Percentiles rank a stretch among this genome's conserved stretches.
Conservation (phyloP, 2,329 filamentous ascomycete species). For the Fusarium multiceps region DNA sequence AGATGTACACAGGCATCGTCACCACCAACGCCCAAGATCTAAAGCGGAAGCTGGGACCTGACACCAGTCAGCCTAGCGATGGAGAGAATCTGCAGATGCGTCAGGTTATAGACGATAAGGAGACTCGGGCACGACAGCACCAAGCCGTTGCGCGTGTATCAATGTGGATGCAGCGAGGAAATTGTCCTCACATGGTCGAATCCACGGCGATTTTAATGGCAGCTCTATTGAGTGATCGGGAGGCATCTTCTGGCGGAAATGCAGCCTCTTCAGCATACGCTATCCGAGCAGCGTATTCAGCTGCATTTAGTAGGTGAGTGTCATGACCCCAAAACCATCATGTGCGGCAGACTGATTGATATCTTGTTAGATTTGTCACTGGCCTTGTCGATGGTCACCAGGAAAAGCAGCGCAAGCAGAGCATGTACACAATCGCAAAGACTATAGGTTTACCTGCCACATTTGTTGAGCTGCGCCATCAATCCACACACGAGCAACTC, state of each 20-base stretch:
- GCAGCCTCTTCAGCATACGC: slow-evolving; percentile 66
- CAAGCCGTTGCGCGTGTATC: slow-evolving; percentile 68
- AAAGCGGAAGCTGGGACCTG: slow-evolving; percentile 1
- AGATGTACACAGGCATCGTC: slow-evolving; percentile 64
- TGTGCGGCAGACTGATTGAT: slow-evolving; percentile 4
- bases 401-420: slow-evolving; percentile 73
- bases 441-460: slow-evolving; percentile 76
- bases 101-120: slow-evolving; percentile 12
- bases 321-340: neutral
- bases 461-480: slow-evolving; percentile 90
- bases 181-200: slow-evolving; percentile 82
- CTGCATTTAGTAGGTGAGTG: slow-evolving; percentile 77
- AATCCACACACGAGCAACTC: slow-evolving; percentile 89
- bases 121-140: slow-evolving; percentile 51
- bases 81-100: neutral
- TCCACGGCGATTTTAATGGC: slow-evolving; percentile 79
- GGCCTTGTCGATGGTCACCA: slow-evolving; percentile 81
- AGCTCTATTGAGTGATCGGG: slow-evolving; percentile 73
- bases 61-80: neutral
- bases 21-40: slow-evolving; percentile 4
- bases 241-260: slow-evolving; percentile 46
- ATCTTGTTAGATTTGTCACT: slow-evolving; percentile 74
- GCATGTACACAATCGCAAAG: slow-evolving; percentile 78
- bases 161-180: slow-evolving; percentile 78
- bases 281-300: slow-evolving; percentile 75